Conservation (phyloP, 306 rosid genomes). For the Vicia sativa region DNA sequence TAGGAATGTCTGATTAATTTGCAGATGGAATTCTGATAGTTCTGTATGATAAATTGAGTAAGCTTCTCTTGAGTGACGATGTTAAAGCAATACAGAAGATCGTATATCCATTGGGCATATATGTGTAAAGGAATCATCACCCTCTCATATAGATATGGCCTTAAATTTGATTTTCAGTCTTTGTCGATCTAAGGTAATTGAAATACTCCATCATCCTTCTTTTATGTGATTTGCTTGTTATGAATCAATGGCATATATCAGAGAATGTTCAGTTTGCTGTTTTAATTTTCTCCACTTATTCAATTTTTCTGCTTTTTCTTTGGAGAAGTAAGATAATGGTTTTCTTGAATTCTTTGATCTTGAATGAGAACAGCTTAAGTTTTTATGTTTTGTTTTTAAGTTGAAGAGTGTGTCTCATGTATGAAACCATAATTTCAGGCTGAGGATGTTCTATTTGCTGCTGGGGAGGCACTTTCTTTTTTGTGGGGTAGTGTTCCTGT, state of each 20-base stretch:
- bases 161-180: conserved; percentile 73
- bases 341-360: conserved; percentile 18
- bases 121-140: conserved; percentile 75
- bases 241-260: conserved; percentile 2
- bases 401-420: conserved; percentile 17
- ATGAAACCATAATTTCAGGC: conserved; percentile 59
- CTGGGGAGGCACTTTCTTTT: conserved; percentile 95
- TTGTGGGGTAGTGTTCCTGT: conserved; percentile 98
- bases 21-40: conserved; percentile 78
- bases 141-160: conserved; percentile 69
- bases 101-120: conserved; percentile 86
- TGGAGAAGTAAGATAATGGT: conserved; percentile 22
- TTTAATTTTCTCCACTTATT: neutral
- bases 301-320: neutral
- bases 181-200: conserved; percentile 77
- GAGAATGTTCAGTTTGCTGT: conserved; percentile 19
- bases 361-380: neutral
- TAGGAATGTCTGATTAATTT: conserved; percentile 41
- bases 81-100: conserved; percentile 79
- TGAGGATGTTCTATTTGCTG: conserved; percentile 92
- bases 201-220: neutral
- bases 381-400: neutral
- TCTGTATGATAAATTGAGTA: conserved; percentile 71
- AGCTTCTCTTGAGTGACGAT: conserved; percentile 74
- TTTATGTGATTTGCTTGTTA: conserved; percentile 23